Conservation (phyloP, 306 rosid species). For the Cotoneaster glaucophyllus region DNA sequence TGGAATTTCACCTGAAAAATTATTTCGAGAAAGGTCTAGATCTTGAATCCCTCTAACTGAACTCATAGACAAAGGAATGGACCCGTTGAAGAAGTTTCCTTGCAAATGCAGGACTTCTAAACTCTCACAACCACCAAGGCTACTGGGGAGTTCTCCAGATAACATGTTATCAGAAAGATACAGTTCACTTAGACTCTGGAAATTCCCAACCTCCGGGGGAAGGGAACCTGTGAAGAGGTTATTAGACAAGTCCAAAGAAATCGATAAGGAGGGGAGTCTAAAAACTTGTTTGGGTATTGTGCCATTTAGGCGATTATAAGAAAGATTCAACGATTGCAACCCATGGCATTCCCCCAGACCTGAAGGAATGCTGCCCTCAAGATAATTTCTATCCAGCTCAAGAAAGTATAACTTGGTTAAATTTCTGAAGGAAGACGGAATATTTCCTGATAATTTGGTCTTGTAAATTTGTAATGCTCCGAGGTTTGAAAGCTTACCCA, state of each 20-base stretch:
- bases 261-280: background rate
- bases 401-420: too few species aligned
- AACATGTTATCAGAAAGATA: background rate
- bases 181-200: background rate
- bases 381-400: fast-evolving
- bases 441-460: too few species aligned
- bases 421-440: too few species aligned
- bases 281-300: background rate
- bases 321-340: background rate
- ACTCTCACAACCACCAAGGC: background rate
- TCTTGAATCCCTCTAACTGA: background rate
- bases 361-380: too few species aligned
- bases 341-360: too few species aligned
- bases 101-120: background rate
- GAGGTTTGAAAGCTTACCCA: too few species aligned
- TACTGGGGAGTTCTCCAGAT: background rate
- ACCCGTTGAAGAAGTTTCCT: background rate
- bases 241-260: background rate
- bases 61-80: background rate
- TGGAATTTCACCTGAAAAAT: background rate
- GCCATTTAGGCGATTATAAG: background rate
- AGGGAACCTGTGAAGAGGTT: background rate
- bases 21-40: background rate
- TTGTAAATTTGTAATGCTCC: fast-evolving
- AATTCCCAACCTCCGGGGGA: background rate